phyloP scores from a whole-genome alignment of 139 green algal species.

The Auxenochlorella pyrenoidosa region DNA sequence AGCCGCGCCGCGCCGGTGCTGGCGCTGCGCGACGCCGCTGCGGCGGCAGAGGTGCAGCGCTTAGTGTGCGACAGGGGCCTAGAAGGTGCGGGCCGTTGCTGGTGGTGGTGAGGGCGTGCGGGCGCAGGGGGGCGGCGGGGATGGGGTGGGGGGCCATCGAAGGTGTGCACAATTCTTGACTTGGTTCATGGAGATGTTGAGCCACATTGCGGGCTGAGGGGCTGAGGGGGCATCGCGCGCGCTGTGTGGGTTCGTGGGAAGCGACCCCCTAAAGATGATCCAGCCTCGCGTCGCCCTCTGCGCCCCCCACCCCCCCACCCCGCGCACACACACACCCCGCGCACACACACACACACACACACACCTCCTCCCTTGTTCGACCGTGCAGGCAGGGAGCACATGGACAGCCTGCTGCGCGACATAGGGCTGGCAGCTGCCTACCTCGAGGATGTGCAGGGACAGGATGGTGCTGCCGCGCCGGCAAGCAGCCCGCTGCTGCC shows the following conservation, averaged over 20 bases:
- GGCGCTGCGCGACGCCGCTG: not conserved
- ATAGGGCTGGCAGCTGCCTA: not conserved
- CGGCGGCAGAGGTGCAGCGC: not conserved
- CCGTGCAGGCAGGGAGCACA: not conserved
- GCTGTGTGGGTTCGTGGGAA: too few species aligned
- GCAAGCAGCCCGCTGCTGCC: not conserved
- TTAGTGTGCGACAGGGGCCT: not conserved
- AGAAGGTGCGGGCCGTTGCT: not conserved
- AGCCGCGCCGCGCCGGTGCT: not conserved
- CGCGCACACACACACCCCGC: too few species aligned
- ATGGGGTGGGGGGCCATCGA: too few species aligned
- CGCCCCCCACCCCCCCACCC: too few species aligned
- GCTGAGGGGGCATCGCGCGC: too few species aligned
- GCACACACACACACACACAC: too few species aligned
- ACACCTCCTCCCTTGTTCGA: not conserved
- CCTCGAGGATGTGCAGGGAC: not conserved
- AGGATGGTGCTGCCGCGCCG: not conserved
- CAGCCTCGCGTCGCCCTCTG: too few species aligned
- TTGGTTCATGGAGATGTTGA: too few species aligned
- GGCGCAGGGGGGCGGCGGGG: too few species aligned
- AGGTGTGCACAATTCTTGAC: too few species aligned
- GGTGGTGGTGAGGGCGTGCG: not conserved
- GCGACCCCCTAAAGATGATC: too few species aligned
- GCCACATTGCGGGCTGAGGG: too few species aligned
- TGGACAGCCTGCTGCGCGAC: not conserved